Percentiles rank a stretch among this genome's conserved stretches.
phyloP scores from a whole-genome alignment of 169 alveolate genomes.

The Hammondia hammondi region DNA sequence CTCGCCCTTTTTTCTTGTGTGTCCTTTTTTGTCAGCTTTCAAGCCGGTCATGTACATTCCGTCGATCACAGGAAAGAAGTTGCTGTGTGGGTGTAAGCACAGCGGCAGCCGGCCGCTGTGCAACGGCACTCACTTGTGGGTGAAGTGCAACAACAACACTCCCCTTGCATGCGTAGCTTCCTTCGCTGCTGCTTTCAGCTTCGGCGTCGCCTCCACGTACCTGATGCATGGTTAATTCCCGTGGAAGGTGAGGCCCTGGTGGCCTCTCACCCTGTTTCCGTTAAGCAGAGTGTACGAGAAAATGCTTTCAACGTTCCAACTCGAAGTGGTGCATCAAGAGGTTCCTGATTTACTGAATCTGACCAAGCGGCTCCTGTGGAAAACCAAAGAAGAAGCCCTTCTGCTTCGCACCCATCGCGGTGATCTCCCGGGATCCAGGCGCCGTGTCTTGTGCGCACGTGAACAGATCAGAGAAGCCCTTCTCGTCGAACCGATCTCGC shows the following conservation, averaged over 20 bases:
- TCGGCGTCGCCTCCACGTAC: slow-evolving; percentile 85
- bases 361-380: too few species aligned
- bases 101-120: slow-evolving; percentile 79
- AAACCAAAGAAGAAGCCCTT: too few species aligned
- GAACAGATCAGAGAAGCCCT: too few species aligned
- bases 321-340: too few species aligned
- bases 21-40: slow-evolving; percentile 65
- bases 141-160: slow-evolving; percentile 80
- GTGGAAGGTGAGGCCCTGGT: not conserved
- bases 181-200: slow-evolving; percentile 80
- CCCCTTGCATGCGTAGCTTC: slow-evolving; percentile 83
- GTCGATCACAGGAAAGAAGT: slow-evolving; percentile 78
- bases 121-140: slow-evolving; percentile 84
- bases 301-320: not conserved
- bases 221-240: slow-evolving; percentile 79
- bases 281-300: not conserved
- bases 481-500: too few species aligned
- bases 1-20: not conserved
- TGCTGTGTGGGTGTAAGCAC: slow-evolving; percentile 84
- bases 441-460: too few species aligned
- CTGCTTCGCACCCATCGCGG: too few species aligned
- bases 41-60: slow-evolving; percentile 86
- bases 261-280: not conserved
- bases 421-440: too few species aligned
- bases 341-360: too few species aligned